A percentile compares a stretch with the other conserved stretches of the same genome.
phyloP scores from a whole-genome alignment of 2,329 filamentous ascomycete genomes.

The Aspergillus tanneri region DNA sequence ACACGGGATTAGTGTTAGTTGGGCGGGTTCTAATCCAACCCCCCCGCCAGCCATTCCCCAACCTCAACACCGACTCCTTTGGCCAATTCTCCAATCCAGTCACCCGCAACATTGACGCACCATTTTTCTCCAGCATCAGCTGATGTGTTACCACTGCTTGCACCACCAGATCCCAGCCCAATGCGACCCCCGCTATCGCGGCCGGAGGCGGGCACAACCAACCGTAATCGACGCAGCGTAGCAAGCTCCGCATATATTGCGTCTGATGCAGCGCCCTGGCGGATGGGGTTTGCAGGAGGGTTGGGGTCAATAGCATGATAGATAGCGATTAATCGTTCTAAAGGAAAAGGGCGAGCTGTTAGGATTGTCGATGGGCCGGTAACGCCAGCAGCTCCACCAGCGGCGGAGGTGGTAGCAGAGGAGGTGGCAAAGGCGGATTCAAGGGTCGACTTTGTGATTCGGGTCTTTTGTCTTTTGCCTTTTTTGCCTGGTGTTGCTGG shows the following conservation, averaged over 20 bases:
- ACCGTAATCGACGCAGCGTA: constrained; percentile 46
- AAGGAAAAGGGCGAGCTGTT: constrained; percentile 44
- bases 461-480: constrained; percentile 38
- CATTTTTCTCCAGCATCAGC: constrained; percentile 48
- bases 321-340: constrained; percentile 49
- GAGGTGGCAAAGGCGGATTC: constrained; percentile 41
- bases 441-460: constrained; percentile 43
- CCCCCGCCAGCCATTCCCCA: constrained; percentile 45
- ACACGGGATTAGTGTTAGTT: neutral
- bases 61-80: constrained; percentile 47
- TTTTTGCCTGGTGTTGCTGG: constrained; percentile 34
- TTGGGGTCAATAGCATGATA: constrained; percentile 50
- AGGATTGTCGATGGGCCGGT: constrained; percentile 42
- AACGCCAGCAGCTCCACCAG: constrained; percentile 30
- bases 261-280: constrained; percentile 42
- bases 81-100: constrained; percentile 48
- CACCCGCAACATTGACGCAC: constrained; percentile 49
- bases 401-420: constrained; percentile 37
- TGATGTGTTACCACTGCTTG: constrained; percentile 35
- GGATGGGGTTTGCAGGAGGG: constrained; percentile 41
- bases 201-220: constrained; percentile 45
- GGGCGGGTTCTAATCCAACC: constrained; percentile 32
- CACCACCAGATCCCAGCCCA: constrained; percentile 25
- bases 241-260: constrained; percentile 47
- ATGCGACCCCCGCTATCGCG: constrained; percentile 30